These are phyloP conservation scores for Clonostachys solani DNA, from an alignment of 2,329 filamentous ascomycete genomes.

Conservation along the genomic window DNA sequence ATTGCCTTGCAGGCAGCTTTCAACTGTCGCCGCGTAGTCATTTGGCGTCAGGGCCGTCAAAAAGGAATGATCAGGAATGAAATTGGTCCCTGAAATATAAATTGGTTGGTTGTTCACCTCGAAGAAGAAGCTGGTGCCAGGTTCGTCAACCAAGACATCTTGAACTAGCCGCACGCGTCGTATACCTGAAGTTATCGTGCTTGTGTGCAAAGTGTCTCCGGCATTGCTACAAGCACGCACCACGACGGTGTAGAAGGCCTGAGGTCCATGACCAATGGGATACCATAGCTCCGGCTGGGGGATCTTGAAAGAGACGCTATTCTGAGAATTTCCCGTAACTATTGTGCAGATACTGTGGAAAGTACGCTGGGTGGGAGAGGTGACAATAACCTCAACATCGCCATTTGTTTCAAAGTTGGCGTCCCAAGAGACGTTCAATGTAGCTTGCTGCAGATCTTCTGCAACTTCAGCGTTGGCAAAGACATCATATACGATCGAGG, in stretches of 20 bases:
- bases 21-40: conserved; percentile 64
- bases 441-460: conserved; percentile 44
- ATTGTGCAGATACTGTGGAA: background rate
- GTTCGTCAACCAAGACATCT: conserved; percentile 56
- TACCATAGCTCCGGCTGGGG: conserved; percentile 63
- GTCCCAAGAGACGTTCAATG: conserved; percentile 33
- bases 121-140: conserved; percentile 56
- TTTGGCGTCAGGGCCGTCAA: conserved; percentile 58
- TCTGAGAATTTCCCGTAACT: background rate
- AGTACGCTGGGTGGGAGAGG: background rate
- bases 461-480: conserved; percentile 28
- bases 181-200: conserved; percentile 58
- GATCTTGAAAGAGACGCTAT: conserved; percentile 24
- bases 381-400: background rate
- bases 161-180: conserved; percentile 54
- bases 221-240: background rate
- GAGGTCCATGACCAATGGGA: conserved; percentile 63
- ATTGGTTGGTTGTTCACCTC: conserved; percentile 65
- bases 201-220: conserved; percentile 26
- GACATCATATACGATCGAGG: conserved; percentile 52
- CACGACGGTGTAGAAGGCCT: conserved; percentile 52
- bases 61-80: conserved; percentile 74
- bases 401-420: conserved; percentile 34
- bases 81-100: conserved; percentile 72
- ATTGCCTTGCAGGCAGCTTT: conserved; percentile 66